Evolutionary conservation across 1,284 basidiomycete species (phyloP), one percentile per base, ranked within the genome.

Genomic region (Ceratobasidium sp.): DNA sequence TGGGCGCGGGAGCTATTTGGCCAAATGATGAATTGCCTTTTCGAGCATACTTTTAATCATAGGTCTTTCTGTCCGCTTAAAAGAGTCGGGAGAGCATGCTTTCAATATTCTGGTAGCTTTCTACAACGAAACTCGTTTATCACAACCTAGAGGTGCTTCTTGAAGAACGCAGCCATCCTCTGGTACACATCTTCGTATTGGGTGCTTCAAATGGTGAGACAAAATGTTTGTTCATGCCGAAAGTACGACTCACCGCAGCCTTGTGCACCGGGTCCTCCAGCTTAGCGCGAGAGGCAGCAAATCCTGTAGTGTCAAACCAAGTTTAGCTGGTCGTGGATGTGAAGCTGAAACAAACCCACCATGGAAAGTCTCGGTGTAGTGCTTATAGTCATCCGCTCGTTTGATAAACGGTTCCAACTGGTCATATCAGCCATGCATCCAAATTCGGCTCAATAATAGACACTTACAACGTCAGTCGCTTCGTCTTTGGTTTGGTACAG

Each of bases 181-280:
- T 32, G 0, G 34, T 64, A 74, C 5, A 74, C 71, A 43, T 74
- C 71, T 43, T 74, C 71, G 44, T 74, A 74, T 61, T 74, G 40
- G 37, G 13, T 8, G 1, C 19, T 11, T 7, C 11, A 52, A 74
- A 17, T 44, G 1, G 13, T 74, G 0, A 65, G 59, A 51, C 62
- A 40, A 13, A 2, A 25, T 13, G 9, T 62, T 46, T 34, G 6
- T 17, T 43, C 17, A 29, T 56, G n/a, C 8, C 54, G 8, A 34
- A 15, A 7, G 29, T 22, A 7, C 59, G 7, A 54, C 71, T 56
- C 29, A 65, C 71, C 32, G 59, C 71, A n/a, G 71, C 71, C 19
- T 74, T 74, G 49, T 74, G 51, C 9, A 54, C 44, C 11, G 61
- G 71, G 51, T 73, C 69, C 7, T 62, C 44, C 40, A 73, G 43